Evolutionary conservation across 1,284 basidiomycete species (phyloP).

Genomic region (Cutaneotrichosporon dermatis): DNA sequence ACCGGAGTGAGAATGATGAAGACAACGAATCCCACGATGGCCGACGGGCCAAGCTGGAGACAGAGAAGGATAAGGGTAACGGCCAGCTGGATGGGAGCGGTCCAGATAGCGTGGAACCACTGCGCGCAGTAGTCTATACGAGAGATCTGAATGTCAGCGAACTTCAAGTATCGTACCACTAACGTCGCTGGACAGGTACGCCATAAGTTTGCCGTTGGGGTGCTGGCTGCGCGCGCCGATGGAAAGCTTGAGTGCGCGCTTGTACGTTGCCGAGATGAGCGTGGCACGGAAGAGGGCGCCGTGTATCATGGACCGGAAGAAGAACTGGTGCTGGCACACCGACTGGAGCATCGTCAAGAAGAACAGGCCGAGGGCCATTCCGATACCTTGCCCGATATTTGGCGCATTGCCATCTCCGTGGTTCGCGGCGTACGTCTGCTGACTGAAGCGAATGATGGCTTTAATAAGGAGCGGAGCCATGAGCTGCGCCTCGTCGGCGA

Average conservation of each 20-base stretch:
- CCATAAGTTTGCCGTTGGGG: conserved; percentile 65
- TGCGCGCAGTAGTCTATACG: conserved; percentile 45
- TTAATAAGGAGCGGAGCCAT: conserved; percentile 65
- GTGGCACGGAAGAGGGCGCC: conserved; percentile 67
- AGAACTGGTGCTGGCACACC: conserved; percentile 65
- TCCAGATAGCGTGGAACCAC: conserved; percentile 60
- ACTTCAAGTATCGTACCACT: conserved; percentile 23
- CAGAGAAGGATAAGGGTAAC: conserved; percentile 53
- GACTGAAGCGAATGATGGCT: conserved; percentile 65
- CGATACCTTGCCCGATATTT: conserved; percentile 62
- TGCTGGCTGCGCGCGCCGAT: conserved; percentile 63
- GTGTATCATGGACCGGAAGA: conserved; percentile 68
- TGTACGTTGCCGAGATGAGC: conserved; percentile 70
- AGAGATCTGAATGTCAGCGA: conserved; percentile 25
- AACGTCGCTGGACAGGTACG: conserved; percentile 68
- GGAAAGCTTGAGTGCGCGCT: conserved; percentile 62
- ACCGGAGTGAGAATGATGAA: conserved; percentile 66
- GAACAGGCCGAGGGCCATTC: conserved; percentile 67
- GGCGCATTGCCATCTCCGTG: conserved; percentile 44
- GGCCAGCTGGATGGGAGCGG: conserved; percentile 62
- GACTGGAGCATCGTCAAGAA: conserved; percentile 59
- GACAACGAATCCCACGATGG: conserved; percentile 70
- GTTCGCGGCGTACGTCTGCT: conserved; percentile 49
- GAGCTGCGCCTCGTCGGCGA: conserved; percentile 54
- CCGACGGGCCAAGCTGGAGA: conserved; percentile 64